Base-by-base conservation (phyloP, 352 stramenopile genomes). In the Phytopythium kandeliae region DNA sequence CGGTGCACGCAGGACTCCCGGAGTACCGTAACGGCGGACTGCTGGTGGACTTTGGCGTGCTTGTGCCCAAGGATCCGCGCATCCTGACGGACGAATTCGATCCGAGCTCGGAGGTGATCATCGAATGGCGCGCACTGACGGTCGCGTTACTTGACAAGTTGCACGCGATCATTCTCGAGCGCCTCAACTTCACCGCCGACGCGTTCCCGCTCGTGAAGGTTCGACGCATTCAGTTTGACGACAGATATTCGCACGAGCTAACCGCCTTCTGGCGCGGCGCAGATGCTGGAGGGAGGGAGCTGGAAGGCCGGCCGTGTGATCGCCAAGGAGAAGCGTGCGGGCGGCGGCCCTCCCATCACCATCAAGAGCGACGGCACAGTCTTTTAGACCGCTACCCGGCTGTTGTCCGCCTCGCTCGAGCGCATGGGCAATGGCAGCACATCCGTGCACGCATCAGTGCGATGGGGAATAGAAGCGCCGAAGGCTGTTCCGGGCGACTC, bases 321-420 rank as follows among this genome's bases (percentile, higher is more conserved):
- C 54, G 84, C 84, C 24, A 92, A 89, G 60, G 72, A 80, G 55
- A 86, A 86, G 57, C 70, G 82, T 19, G 60, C 76, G 1, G 71
- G 85, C 28, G 74, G 82, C 15, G 78, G 77, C 2, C 82, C 84
- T 11, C 84, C 84, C 34, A 92, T 95, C 48, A 75, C 73, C 47
- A 95, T 95, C 58, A 81, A 90, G 50, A 95, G 85, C 61, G 85
- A 95, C 47, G 82, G 85, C 43, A 95, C 82, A 10, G 76, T 95
- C 31, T 95, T 95, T 59, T 95, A 66, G 44, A 26, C 47, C 28
- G 28, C 28, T 33, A 33, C 28, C 10, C 5, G 28, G 5, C 28
- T 33, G 5, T 33, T 10, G 5, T 33, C 5, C 28, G 10, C 28
- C 5, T 33, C 5, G 28, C 28, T 33, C 10, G 5, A 10, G 28